Base-by-base conservation (phyloP, 1,139 yeast genomes). In the Protomyces lactucae-debilis region DNA sequence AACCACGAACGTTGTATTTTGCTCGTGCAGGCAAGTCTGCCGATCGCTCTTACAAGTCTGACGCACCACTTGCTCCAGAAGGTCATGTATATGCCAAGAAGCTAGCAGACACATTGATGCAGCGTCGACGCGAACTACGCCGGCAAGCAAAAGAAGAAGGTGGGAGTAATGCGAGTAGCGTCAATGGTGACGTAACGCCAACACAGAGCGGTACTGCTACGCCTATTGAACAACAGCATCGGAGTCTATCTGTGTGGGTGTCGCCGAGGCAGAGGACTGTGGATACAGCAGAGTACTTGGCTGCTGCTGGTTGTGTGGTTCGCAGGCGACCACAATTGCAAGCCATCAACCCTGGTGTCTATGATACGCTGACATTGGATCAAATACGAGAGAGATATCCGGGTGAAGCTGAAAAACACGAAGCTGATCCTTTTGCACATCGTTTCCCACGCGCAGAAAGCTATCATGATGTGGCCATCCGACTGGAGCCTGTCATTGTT, bases 361-460 rank as follows among this genome's bases (percentile, higher is more conserved):
- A 86, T 14, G 95, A 90, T 28, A 85, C 84, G 43, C 76, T 90
- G 77, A 73, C 82, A 0, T 83, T 80, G 37, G 85, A 80, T 16
- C 86, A 88, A 72, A 81, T 92, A 67, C 75, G 79, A 68, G 73
- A 75, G 54, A 77, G 79, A 69, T 89, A 78, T 72, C 95, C 96
- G 0, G 81, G 78, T 1, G 97, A 91, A 70, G 88, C 81, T 72
- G 80, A 79, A 66, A 85, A 83, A 70, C 88, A 85, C 72, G 67
- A 77, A 64, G 78, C 79, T 67, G 97, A 92, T 74, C 97, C 97
- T 1, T 95, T 93, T 73, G 97, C 93, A 74, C 93, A 88, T 74
- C 80, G 99, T 66, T 93, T 84, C 74, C 90, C 97, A 6, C 81
- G 98, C 64, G 90, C 96, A 0, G 99, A 93, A 76, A 88, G 95